Conservation (phyloP, 768 basidiomycete genomes). For the Lentinula aciculospora region DNA sequence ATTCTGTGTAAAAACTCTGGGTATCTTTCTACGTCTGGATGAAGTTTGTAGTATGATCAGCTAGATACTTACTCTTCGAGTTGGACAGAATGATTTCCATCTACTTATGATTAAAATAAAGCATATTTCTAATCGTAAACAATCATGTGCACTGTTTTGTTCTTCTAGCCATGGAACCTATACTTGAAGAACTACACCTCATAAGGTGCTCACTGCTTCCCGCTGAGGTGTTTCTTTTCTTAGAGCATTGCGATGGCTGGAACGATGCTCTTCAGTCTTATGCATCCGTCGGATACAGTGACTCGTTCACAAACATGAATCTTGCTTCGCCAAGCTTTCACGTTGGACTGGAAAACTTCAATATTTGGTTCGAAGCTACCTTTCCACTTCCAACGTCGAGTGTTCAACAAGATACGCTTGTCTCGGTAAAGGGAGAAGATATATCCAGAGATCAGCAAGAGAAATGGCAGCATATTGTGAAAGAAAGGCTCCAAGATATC, state of each 20-base stretch:
- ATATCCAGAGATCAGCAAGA: conserved; percentile 44
- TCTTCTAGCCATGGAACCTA: background rate
- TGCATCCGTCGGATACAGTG: background rate
- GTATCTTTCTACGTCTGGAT: too few relatives aligned
- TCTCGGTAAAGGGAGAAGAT: conserved; percentile 42
- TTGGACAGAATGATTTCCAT: too few relatives aligned
- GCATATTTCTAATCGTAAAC: too few relatives aligned
- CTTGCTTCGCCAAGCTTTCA: background rate
- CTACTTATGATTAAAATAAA: too few relatives aligned
- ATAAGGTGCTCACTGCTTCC: conserved; percentile 60
- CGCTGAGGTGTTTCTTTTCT: conserved; percentile 44
- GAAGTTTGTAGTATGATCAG: too few relatives aligned
- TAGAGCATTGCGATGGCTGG: conserved; percentile 30
- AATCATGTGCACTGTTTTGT: too few relatives aligned
- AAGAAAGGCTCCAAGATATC: conserved; percentile 29
- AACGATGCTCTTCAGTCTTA: conserved; percentile 13
- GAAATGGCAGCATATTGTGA: conserved; percentile 37
- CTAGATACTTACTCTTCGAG: too few relatives aligned
- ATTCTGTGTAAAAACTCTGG: too few relatives aligned
- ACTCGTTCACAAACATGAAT: conserved; percentile 8
- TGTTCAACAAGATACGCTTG: conserved; percentile 10
- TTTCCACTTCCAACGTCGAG: conserved; percentile 15
- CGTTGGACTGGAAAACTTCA: conserved; percentile 2
- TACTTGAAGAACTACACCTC: conserved; percentile 50
- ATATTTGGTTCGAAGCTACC: conserved; percentile 24